Base-by-base conservation (phyloP, 1,284 basidiomycete genomes). In the Ustilago crameri region DNA sequence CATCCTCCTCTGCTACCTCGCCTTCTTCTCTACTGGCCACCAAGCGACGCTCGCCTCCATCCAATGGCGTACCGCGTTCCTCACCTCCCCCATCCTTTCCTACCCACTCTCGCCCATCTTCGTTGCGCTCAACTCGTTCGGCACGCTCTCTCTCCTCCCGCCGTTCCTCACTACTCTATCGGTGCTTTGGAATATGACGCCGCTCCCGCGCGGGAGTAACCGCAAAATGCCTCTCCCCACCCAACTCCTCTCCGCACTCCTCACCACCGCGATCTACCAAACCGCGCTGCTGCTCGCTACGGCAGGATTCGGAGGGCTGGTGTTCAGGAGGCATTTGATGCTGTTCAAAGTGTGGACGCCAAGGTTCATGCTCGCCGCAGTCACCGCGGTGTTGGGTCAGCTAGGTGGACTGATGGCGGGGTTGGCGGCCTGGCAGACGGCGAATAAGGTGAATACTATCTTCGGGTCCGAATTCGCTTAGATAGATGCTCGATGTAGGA, bases 301-400 rank as follows among this genome's bases (percentile, higher is more conserved):
- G 2, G 54, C 53, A 85, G 97, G 53, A 0, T 81, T 95, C 7
- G 89, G 91, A 3, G 88, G 89, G 9, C 90, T 92, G 4, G 83
- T 89, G 5, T 86, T 98, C 54, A 84, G 93, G 57, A 84, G 95
- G 40, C 96, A 99, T 84, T 84, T 98, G 73, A 98, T 98, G 95
- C 93, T 98, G 35, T 99, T 95, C 93, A 98, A 98, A 85, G 90
- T 97, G 5, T 98, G 98, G 82, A 94, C 94, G 27, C 96, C 96
- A 50, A 86, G 95, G 61, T 95, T 95, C 82, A 95, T 97, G 90
- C 83, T 89, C 15, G 90, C 88, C 0, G 91, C 87, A 0, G 80
- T 86, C 3, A 82, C 81, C 14, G 70, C 86, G 27, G 55, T 88
- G 7, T 69, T 84, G 0, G 84, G 86, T 5, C 87, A 88, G 74